phyloP scores from a whole-genome alignment of 257 asterid genomes.

The Solanum microdontum region DNA sequence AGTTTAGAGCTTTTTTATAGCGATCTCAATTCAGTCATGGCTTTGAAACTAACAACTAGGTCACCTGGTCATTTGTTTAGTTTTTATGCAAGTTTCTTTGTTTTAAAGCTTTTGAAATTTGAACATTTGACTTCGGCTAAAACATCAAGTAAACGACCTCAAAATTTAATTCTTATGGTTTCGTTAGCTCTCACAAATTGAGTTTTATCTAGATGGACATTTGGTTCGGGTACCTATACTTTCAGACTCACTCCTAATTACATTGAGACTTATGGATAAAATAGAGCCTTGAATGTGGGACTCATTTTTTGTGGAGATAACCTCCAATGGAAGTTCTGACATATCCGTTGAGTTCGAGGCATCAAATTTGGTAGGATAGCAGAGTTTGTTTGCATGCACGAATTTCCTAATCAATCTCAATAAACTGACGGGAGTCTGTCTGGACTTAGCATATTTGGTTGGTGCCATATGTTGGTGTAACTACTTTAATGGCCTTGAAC shows the following conservation, averaged over 20 bases:
- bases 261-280: not conserved
- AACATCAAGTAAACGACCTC: too few species aligned
- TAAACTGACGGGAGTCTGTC: too few species aligned
- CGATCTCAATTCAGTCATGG: not conserved
- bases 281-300: not conserved
- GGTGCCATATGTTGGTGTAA: not conserved
- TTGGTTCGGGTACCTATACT: not conserved
- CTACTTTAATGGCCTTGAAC: not conserved
- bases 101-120: not conserved
- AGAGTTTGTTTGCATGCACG: not conserved
- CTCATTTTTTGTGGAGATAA: not conserved
- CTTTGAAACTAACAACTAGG: not conserved
- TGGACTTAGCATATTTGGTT: not conserved
- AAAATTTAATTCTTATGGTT: too few species aligned
- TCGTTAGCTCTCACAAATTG: not conserved
- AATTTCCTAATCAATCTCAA: not conserved
- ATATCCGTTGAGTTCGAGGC: not conserved
- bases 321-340: not conserved
- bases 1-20: not conserved
- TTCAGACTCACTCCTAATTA: not conserved
- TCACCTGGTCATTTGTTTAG: not conserved
- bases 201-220: not conserved
- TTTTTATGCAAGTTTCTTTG: not conserved
- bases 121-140: not conserved
- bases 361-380: not conserved